phyloP scores from a whole-genome alignment of 495 filamentous ascomycete species.

The Xylaria curta region DNA sequence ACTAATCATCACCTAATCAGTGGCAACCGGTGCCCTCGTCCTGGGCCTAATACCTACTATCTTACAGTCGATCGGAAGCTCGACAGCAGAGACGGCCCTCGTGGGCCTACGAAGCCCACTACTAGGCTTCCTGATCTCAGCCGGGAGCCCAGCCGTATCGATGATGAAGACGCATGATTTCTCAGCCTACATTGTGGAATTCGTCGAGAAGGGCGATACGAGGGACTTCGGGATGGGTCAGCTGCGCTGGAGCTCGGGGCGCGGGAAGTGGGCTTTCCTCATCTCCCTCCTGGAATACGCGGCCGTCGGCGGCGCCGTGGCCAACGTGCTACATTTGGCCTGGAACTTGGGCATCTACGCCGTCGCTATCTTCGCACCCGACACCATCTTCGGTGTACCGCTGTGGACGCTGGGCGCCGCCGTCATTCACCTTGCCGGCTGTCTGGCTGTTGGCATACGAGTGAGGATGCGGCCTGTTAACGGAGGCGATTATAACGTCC shows the following conservation, averaged over 20 bases:
- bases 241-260: slow-evolving; percentile 3
- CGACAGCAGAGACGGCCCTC: slow-evolving; percentile 28
- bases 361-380: slow-evolving; percentile 19
- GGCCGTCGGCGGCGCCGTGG: slow-evolving; percentile 18
- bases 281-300: slow-evolving; percentile 20
- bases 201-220: slow-evolving; percentile 1
- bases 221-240: slow-evolving; percentile 3
- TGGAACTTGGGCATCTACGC: slow-evolving; percentile 17
- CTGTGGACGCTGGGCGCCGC: slow-evolving; percentile 20
- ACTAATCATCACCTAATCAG: background rate
- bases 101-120: slow-evolving; percentile 24
- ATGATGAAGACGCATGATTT: slow-evolving; percentile 25
- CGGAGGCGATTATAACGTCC: background rate
- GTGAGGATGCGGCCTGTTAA: background rate
- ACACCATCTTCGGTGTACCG: slow-evolving; percentile 24
- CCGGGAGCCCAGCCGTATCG: slow-evolving; percentile 26
- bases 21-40: slow-evolving; percentile 25
- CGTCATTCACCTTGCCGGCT: slow-evolving; percentile 12
- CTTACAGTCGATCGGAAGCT: slow-evolving; percentile 24
- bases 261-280: slow-evolving; percentile 9
- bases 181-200: background rate
- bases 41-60: slow-evolving; percentile 27
- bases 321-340: slow-evolving; percentile 21
- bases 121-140: slow-evolving; percentile 25
- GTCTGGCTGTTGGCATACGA: background rate